These are phyloP conservation scores for Tolypocladium pustulatum DNA, from an alignment of 2,329 filamentous ascomycete genomes.

Conservation along the genomic window DNA sequence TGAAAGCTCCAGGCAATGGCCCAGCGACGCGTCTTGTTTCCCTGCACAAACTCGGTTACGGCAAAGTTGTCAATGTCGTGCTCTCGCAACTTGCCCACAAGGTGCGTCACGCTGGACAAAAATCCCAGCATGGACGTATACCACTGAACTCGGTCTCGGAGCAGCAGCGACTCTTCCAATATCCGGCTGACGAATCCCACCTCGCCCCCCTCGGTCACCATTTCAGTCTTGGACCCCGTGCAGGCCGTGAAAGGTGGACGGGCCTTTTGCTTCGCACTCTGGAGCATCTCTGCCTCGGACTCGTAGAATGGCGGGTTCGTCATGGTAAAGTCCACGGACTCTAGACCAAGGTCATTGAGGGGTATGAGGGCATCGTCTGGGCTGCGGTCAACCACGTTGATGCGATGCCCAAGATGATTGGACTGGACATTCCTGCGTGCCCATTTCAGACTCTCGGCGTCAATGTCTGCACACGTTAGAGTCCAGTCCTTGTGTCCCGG, in stretches of 20 bases:
- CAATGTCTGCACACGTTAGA: constrained; percentile 48
- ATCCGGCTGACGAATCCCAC: constrained; percentile 63
- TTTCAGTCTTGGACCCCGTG: constrained; percentile 72
- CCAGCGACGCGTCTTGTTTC: constrained; percentile 73
- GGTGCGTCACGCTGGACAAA: constrained; percentile 51
- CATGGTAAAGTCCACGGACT: constrained; percentile 69
- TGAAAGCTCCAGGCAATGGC: constrained; percentile 80
- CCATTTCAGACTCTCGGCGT: constrained; percentile 54
- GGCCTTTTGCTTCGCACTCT: constrained; percentile 55
- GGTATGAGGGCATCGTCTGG: constrained; percentile 50
- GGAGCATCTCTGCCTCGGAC: constrained; percentile 57
- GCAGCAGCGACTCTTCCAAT: constrained; percentile 53
- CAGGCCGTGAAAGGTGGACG: constrained; percentile 59
- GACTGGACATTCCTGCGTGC: constrained; percentile 55
- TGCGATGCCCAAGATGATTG: constrained; percentile 55
- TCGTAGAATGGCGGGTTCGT: constrained; percentile 92
- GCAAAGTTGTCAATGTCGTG: constrained; percentile 65
- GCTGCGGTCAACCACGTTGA: constrained; percentile 50
- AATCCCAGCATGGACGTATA: constrained; percentile 90
- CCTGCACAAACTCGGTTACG: constrained; percentile 69
- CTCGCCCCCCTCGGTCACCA: constrained; percentile 76
- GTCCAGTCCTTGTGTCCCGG: not conserved
- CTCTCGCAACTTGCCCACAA: constrained; percentile 49
- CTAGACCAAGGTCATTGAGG: constrained; percentile 38
- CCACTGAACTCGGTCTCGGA: constrained; percentile 62